phyloP scores from a whole-genome alignment of 768 basidiomycete species.

The Leccinum olivaceopallidum region DNA sequence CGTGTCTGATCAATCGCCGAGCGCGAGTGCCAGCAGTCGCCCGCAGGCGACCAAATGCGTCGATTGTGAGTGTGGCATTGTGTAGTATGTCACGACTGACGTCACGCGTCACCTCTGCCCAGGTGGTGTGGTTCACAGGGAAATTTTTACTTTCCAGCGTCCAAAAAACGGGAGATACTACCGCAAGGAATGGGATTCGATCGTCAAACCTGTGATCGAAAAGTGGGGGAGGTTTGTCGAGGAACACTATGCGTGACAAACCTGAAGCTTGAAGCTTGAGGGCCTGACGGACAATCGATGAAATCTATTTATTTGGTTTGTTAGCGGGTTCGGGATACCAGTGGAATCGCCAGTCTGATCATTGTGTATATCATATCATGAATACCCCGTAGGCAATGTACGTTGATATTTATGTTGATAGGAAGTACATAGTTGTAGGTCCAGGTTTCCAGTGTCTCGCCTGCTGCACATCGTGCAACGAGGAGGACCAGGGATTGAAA shows the following conservation, averaged over 20 bases:
- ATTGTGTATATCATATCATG: not conserved
- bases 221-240: conserved; percentile 70
- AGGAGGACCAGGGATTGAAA: conserved; percentile 81
- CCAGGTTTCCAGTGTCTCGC: conserved; percentile 58
- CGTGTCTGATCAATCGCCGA: conserved; percentile 20
- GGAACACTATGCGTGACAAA: conserved; percentile 31
- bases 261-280: not conserved
- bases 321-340: not conserved
- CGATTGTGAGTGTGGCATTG: conserved; percentile 43
- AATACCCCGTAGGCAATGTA: conserved; percentile 1
- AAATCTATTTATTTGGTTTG: not conserved
- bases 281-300: not conserved
- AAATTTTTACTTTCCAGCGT: conserved; percentile 75
- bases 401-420: not conserved
- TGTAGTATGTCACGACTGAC: conserved; percentile 7
- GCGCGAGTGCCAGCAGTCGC: conserved; percentile 5
- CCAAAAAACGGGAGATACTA: conserved; percentile 51
- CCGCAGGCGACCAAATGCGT: conserved; percentile 34
- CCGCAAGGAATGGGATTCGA: conserved; percentile 70
- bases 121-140: conserved; percentile 67
- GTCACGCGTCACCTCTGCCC: conserved; percentile 1
- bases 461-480: conserved; percentile 65
- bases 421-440: conserved; percentile 17
- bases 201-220: conserved; percentile 76
- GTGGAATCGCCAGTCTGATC: not conserved